Base-by-base conservation (phyloP, 1,139 yeast species). In the Suhomyces anneliseae region DNA sequence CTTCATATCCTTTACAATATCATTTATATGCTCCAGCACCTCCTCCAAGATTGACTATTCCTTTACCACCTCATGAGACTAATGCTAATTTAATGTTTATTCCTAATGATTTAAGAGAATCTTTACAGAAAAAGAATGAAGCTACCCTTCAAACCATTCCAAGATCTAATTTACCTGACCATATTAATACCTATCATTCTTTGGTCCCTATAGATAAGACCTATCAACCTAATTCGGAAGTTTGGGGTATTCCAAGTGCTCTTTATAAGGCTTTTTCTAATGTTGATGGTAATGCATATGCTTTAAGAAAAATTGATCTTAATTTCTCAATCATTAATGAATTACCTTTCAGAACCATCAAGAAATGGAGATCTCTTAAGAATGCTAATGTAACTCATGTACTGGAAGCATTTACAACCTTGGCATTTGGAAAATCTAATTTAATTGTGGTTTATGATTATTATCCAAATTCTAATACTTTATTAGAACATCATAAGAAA, bases 21-120 rank as follows among this genome's bases (percentile, higher is more conserved):
- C 97, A 92, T 65, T 68, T 90, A 42, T 92, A 92, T 65, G 95
- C 97, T 0, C 97, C 98, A 1, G 80, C 82, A 15, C 89, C 96
- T 4, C 95, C 95, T 5, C 92, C 92, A 27, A 82, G 87, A 54
- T 66, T 82, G 49, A 72, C 78, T 15, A 66, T 80, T 8, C 83
- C 85, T 5, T 68, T 86, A 51, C 78, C 80, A 38, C 81, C 87
- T 1, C 82, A 90, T 62, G 92, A 90, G 65, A 78, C 90, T 42
- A 81, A 81, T 37, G 81, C 85, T 5, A 81, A 80, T 49, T 80
- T 78, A 51, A 75, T 92, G 63, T 92, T 90, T 62, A 79, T 92
- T 14, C 82, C 90, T 4, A 82, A 82, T 56, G 79, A 86, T 40
- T 62, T 92, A 44, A 78, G 98, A 54, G 93, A 88, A 59, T 70